Conservation (phyloP, 495 filamentous ascomycete species). For the Acidomyces sp. region DNA sequence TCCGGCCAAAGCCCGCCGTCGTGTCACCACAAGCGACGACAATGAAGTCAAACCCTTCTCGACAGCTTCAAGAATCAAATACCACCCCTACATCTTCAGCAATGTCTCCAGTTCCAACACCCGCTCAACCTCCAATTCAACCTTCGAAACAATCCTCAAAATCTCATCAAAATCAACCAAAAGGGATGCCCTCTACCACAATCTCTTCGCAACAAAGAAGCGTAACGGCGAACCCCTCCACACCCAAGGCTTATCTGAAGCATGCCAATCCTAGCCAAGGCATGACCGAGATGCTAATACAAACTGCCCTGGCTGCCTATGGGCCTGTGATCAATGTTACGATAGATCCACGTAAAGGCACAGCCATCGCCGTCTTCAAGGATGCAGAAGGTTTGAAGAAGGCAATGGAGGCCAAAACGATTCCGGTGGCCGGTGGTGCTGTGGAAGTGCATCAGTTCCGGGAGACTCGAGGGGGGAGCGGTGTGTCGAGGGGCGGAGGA, state of each 20-base stretch:
- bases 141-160: constrained; percentile 20
- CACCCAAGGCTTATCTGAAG: constrained; percentile 68
- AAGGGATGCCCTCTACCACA: too few relatives aligned
- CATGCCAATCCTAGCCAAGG: constrained; percentile 86
- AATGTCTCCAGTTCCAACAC: constrained; percentile 5
- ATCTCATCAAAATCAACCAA: background rate
- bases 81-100: constrained; percentile 8
- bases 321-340: constrained; percentile 65
- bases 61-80: background rate
- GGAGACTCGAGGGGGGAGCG: constrained; percentile 29
- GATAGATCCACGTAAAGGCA: constrained; percentile 85
- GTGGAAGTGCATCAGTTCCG: constrained; percentile 79
- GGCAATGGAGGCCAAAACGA: constrained; percentile 68
- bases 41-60: too few relatives aligned
- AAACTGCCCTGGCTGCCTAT: constrained; percentile 54
- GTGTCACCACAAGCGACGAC: constrained; percentile 3
- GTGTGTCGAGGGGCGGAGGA: constrained; percentile 9
- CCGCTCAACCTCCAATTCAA: constrained; percentile 9
- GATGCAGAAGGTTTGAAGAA: constrained; percentile 55
- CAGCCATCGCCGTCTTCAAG: constrained; percentile 78
- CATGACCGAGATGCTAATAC: constrained; percentile 65
- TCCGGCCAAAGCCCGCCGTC: constrained; percentile 27
- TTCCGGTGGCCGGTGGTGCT: constrained; percentile 58
- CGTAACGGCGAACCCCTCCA: constrained; percentile 27
- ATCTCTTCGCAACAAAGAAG: constrained; percentile 17